Conservation (phyloP, 371 early-diverging fungal species). For the Apophysomyces elegans region DNA sequence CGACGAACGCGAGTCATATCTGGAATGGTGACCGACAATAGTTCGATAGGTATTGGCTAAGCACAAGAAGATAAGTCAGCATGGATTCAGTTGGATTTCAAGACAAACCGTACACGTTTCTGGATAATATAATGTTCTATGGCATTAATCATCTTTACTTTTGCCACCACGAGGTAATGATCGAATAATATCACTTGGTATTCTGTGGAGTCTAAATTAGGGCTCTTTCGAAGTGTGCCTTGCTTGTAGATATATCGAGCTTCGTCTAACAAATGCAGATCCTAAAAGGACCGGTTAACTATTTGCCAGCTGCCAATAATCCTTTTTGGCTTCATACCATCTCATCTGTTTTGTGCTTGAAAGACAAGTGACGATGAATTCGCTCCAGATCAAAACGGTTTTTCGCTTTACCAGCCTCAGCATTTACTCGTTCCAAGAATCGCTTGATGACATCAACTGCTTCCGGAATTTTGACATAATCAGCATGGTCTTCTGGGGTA, state of each 20-base stretch:
- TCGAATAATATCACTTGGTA: slow-evolving; percentile 63
- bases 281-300: slow-evolving; percentile 22
- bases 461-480: slow-evolving; percentile 73
- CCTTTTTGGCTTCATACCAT: slow-evolving; percentile 28
- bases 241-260: slow-evolving; percentile 43
- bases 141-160: slow-evolving; percentile 33
- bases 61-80: no score
- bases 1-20: slow-evolving; percentile 22
- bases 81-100: not conserved
- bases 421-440: slow-evolving; percentile 64
- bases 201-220: slow-evolving; percentile 58
- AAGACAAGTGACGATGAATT: slow-evolving; percentile 47
- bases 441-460: slow-evolving; percentile 74
- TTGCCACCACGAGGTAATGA: slow-evolving; percentile 45
- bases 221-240: slow-evolving; percentile 47
- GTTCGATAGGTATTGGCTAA: slow-evolving; percentile 77
- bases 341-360: slow-evolving; percentile 46
- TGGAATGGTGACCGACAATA: slow-evolving; percentile 45
- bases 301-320: not conserved
- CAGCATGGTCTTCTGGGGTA: slow-evolving; percentile 81
- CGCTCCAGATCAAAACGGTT: slow-evolving; percentile 48
- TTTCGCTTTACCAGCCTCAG: slow-evolving; percentile 40
- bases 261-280: slow-evolving; percentile 36
- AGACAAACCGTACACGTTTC: slow-evolving; percentile 27
- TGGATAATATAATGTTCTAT: slow-evolving; percentile 43